These are phyloP conservation scores for Wickerhamomyces bovis DNA, from an alignment of 805 yeast genomes.

Conservation along the genomic window DNA sequence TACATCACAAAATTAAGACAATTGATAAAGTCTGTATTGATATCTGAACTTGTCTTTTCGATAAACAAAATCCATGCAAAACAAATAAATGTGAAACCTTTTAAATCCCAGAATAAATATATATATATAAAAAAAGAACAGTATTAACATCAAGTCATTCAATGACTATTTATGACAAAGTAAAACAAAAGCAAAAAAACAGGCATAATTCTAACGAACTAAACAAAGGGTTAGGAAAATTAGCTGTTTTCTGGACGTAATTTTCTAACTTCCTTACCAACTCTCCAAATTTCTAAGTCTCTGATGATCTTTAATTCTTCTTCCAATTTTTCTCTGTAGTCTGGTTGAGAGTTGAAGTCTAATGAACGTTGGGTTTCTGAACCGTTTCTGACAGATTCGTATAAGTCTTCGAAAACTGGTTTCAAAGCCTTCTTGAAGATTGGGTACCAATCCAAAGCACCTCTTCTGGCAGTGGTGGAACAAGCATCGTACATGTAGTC, in stretches of 20 bases:
- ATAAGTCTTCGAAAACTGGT: constrained; percentile 96
- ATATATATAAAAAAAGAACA: constrained; percentile 7
- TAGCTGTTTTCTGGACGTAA: constrained; percentile 98
- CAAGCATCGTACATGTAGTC: constrained; percentile 99
- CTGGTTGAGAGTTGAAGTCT: constrained; percentile 96
- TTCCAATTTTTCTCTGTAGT: constrained; percentile 96
- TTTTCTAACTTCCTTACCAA: constrained; percentile 99
- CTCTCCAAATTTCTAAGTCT: constrained; percentile 98
- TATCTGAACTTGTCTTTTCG: constrained; percentile 34
- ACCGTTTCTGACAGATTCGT: constrained; percentile 93
- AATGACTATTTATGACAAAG: constrained; percentile 20
- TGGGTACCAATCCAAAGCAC: constrained; percentile 99
- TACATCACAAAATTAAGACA: background rate
- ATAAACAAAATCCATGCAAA: constrained; percentile 34
- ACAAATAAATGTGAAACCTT: constrained; percentile 9
- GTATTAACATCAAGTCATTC: constrained; percentile 19
- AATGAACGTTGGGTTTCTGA: constrained; percentile 96
- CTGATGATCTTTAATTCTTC: constrained; percentile 89
- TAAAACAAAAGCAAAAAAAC: constrained; percentile 11
- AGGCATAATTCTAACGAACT: constrained; percentile 1
- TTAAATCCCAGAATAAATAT: constrained; percentile 7
- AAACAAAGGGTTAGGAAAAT: constrained; percentile 12
- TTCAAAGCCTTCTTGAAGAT: constrained; percentile 96
- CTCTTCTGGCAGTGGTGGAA: constrained; percentile 99
- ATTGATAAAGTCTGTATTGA: constrained; percentile 1